Percentiles rank a stretch among this genome's conserved stretches.
Conservation (phyloP, 2,329 filamentous ascomycete genomes). For the Fusarium siculi region DNA sequence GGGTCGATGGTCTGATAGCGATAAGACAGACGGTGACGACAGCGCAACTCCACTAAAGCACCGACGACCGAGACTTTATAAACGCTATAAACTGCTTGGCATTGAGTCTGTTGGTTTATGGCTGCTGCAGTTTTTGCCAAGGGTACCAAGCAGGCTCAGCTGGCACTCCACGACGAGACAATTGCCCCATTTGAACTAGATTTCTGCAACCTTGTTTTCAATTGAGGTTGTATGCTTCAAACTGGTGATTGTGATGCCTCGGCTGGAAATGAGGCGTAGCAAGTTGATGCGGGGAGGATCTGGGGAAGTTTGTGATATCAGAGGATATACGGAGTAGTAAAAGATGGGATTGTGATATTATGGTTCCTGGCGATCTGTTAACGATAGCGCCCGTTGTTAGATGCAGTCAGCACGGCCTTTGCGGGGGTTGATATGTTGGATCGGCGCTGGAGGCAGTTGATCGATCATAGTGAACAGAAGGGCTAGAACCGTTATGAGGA, state of each 20-base stretch:
- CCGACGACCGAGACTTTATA: conserved; percentile 2
- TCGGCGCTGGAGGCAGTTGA: not conserved
- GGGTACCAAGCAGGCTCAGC: not conserved
- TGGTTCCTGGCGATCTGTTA: conserved; percentile 16
- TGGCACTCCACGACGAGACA: not conserved
- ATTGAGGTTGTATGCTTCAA: not conserved
- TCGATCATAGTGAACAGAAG: not conserved
- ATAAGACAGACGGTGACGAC: conserved; percentile 34
- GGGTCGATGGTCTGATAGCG: conserved; percentile 35
- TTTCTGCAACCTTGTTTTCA: not conserved
- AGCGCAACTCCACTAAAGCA: conserved; percentile 29
- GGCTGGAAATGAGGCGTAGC: not conserved
- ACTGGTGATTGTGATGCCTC: conserved; percentile 13
- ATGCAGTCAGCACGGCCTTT: conserved; percentile 7
- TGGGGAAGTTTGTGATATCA: conserved; percentile 12
- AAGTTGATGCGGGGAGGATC: not conserved
- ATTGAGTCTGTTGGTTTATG: not conserved
- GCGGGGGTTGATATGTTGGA: conserved; percentile 8
- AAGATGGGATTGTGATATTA: not conserved
- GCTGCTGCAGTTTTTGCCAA: not conserved
- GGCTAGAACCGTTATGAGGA: not conserved
- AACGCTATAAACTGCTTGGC: not conserved
- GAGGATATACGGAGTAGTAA: not conserved
- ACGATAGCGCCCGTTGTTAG: not conserved
- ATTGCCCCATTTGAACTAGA: not conserved